Percentiles rank a stretch among this genome's conserved stretches.
Evolutionary conservation across 139 green algal species (phyloP).

Genomic region (Chlamydomonas sp.): DNA sequence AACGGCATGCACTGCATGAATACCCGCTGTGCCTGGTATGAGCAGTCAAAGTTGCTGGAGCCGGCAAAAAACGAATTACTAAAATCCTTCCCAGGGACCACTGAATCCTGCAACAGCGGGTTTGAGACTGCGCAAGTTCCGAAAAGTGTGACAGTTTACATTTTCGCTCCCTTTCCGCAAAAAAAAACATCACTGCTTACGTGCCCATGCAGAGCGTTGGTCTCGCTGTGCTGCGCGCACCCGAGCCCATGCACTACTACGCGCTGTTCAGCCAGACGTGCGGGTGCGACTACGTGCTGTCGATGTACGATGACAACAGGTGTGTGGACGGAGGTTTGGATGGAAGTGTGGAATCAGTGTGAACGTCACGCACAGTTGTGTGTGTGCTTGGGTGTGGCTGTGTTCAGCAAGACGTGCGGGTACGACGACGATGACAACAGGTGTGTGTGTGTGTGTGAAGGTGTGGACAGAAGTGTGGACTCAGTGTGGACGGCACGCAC

Average conservation of each 20-base stretch:
- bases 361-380: background rate
- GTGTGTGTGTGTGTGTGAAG: background rate
- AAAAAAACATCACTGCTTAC: too few relatives aligned
- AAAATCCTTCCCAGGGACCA: too few relatives aligned
- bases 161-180: too few relatives aligned
- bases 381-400: background rate
- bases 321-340: background rate
- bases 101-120: too few relatives aligned
- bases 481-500: slow-evolving; percentile 5
- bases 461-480: background rate
- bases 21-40: too few relatives aligned
- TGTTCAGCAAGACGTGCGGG: background rate
- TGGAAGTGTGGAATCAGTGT: background rate
- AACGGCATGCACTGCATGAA: too few relatives aligned
- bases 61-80: too few relatives aligned
- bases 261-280: slow-evolving; percentile 45
- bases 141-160: too few relatives aligned
- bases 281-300: slow-evolving; percentile 36
- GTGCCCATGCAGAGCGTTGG: slow-evolving; percentile 33
- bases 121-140: too few relatives aligned
- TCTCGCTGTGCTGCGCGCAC: slow-evolving; percentile 39
- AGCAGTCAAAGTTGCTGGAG: too few relatives aligned
- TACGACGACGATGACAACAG: background rate
- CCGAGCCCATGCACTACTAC: slow-evolving; percentile 60
- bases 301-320: slow-evolving; percentile 16